Evolutionary conservation across 1,284 basidiomycete species (phyloP).

Genomic region (Athelia sp.): DNA sequence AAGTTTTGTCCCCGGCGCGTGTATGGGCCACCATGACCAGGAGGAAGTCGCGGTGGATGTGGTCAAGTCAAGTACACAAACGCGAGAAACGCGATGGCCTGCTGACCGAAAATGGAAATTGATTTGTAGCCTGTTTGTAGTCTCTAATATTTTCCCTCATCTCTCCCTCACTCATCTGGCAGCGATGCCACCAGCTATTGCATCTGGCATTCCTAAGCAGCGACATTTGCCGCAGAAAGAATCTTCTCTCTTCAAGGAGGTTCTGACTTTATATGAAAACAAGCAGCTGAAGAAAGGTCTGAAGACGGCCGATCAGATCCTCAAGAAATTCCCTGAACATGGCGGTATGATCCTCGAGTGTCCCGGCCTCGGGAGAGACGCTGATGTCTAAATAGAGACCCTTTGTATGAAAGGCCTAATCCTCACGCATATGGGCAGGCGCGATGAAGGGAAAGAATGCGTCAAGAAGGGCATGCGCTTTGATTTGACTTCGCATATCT

Average conservation of each 20-base stretch:
- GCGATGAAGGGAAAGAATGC: conserved; percentile 80
- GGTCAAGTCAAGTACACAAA: not conserved
- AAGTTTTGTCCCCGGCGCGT: conserved; percentile 45
- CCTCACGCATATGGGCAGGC: conserved; percentile 78
- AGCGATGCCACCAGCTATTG: conserved; percentile 28
- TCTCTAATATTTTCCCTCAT: conserved; percentile 1
- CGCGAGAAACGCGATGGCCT: not conserved
- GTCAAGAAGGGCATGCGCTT: conserved; percentile 86
- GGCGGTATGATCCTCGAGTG: conserved; percentile 57
- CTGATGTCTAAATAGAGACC: conserved; percentile 58
- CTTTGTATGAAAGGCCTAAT: conserved; percentile 92
- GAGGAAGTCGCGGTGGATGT: not conserved
- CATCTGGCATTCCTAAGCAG: conserved; percentile 31
- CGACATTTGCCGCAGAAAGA: conserved; percentile 77
- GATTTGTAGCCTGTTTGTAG: no score
- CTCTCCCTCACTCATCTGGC: not conserved
- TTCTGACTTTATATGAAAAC: conserved; percentile 88
- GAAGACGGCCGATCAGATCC: conserved; percentile 90
- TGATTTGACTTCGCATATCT: conserved; percentile 92
- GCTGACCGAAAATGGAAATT: no score
- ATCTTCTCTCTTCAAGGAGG: conserved; percentile 81
- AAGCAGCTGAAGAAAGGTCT: conserved; percentile 88
- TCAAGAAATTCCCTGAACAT: conserved; percentile 95
- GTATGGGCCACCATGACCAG: conserved; percentile 66
- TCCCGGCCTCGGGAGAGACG: conserved; percentile 6